phyloP scores from a whole-genome alignment of 331 rosid species.

The Rosa hybrid region DNA sequence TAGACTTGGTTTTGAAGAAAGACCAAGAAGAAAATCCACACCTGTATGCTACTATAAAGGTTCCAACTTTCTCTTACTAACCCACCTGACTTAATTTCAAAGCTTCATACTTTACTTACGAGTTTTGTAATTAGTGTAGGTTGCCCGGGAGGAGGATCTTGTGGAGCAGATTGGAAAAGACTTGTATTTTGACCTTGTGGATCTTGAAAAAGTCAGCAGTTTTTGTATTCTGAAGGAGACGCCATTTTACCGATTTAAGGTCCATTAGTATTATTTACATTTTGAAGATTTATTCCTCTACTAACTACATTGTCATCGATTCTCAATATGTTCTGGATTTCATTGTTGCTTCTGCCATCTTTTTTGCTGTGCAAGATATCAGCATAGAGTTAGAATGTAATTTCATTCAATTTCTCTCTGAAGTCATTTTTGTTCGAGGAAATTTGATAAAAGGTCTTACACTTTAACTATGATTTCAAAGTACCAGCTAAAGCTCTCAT shows the following conservation, averaged over 20 bases:
- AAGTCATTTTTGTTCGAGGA: background rate
- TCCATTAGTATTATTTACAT: constrained; percentile 19
- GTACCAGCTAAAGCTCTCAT: too few species aligned
- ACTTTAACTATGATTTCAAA: too few species aligned
- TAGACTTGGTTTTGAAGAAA: constrained; percentile 50
- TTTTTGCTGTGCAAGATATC: background rate
- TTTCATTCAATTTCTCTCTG: too few species aligned
- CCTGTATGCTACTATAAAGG: constrained; percentile 83
- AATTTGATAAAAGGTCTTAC: too few species aligned
- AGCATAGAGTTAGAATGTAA: too few species aligned
- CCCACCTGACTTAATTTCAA: background rate
- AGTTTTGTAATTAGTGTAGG: constrained; percentile 40
- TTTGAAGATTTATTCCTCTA: background rate
- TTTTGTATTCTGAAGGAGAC: constrained; percentile 83
- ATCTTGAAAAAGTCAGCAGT: constrained; percentile 83
- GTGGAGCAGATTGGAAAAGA: constrained; percentile 78
- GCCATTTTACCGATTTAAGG: constrained; percentile 72
- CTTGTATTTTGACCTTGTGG: constrained; percentile 85
- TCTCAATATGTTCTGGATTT: background rate
- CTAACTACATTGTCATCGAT: background rate
- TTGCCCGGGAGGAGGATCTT: constrained; percentile 77
- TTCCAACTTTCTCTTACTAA: constrained; percentile 19
- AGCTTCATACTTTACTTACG: background rate
- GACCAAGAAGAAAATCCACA: constrained; percentile 92
- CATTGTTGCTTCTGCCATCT: background rate